These are phyloP conservation scores for Apiotrichum akiyoshidainum DNA, from an alignment of 1,284 basidiomycete species.

Conservation along the genomic window DNA sequence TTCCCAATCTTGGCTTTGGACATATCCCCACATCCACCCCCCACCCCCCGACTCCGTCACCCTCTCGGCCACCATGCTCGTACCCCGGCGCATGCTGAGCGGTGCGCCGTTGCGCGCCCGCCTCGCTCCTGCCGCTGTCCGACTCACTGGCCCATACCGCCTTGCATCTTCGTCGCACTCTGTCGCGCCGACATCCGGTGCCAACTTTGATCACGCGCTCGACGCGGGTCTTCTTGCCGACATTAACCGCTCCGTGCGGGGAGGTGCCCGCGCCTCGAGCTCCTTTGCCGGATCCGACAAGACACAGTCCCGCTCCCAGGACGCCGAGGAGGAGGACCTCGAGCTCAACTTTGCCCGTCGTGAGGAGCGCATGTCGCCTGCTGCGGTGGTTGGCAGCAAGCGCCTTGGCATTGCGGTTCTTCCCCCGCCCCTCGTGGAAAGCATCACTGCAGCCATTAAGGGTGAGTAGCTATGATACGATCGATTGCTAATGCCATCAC, in stretches of 20 bases:
- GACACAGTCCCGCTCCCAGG: background rate
- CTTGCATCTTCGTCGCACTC: background rate
- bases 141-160: background rate
- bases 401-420: constrained; percentile 66
- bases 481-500: background rate
- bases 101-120: constrained; percentile 3
- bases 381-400: constrained; percentile 71
- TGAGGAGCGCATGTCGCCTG: constrained; percentile 66
- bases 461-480: constrained; percentile 30
- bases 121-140: background rate
- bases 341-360: constrained; percentile 4
- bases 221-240: background rate
- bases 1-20: background rate
- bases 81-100: constrained; percentile 2
- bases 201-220: constrained; percentile 2
- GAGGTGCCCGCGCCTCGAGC: background rate
- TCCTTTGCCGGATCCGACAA: background rate
- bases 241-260: background rate
- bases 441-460: constrained; percentile 42
- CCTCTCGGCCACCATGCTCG: constrained; percentile 1
- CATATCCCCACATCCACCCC: background rate
- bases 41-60: background rate
- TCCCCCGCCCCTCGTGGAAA: constrained; percentile 60
- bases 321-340: background rate
- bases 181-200: background rate